phyloP scores from a whole-genome alignment of 768 basidiomycete genomes.

The Termitomyces sp. region DNA sequence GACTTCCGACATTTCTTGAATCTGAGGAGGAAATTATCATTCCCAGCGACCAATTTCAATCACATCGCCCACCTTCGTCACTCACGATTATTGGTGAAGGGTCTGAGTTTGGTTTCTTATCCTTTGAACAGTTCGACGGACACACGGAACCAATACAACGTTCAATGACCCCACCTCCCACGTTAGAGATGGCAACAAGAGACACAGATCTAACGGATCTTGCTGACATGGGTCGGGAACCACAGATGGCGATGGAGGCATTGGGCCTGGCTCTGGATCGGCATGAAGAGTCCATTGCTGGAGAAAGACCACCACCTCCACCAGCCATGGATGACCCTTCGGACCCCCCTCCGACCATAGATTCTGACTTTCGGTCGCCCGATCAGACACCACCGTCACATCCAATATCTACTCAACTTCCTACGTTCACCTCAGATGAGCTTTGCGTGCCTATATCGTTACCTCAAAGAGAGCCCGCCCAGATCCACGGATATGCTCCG shows the following conservation, averaged over 20 bases:
- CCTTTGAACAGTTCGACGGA: slow-evolving; percentile 77
- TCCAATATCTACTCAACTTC: slow-evolving; percentile 27
- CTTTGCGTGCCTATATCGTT: slow-evolving; percentile 24
- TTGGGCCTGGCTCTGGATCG: slow-evolving; percentile 56
- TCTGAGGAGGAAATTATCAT: slow-evolving; percentile 75
- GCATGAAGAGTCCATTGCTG: slow-evolving; percentile 31
- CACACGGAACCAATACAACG: slow-evolving; percentile 65
- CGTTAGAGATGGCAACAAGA: slow-evolving; percentile 66
- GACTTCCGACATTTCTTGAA: slow-evolving; percentile 72
- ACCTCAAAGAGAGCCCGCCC: slow-evolving; percentile 26
- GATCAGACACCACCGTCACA: slow-evolving; percentile 27
- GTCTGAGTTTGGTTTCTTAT: slow-evolving; percentile 64
- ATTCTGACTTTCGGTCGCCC: slow-evolving; percentile 68
- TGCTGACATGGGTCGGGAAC: slow-evolving; percentile 44
- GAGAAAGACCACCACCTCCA: slow-evolving; percentile 59
- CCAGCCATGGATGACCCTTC: slow-evolving; percentile 83
- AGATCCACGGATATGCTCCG: slow-evolving; percentile 58
- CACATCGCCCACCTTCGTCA: slow-evolving; percentile 25
- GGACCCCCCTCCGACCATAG: slow-evolving; percentile 85
- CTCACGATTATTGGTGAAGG: slow-evolving; percentile 66
- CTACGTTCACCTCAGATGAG: slow-evolving; percentile 24
- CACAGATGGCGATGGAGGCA: slow-evolving; percentile 49
- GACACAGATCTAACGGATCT: slow-evolving; percentile 69
- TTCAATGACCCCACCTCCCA: slow-evolving; percentile 66
- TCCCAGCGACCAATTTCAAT: slow-evolving; percentile 33